Conservation (phyloP, 2,329 filamentous ascomycete species). For the Exophiala oligosperma region DNA sequence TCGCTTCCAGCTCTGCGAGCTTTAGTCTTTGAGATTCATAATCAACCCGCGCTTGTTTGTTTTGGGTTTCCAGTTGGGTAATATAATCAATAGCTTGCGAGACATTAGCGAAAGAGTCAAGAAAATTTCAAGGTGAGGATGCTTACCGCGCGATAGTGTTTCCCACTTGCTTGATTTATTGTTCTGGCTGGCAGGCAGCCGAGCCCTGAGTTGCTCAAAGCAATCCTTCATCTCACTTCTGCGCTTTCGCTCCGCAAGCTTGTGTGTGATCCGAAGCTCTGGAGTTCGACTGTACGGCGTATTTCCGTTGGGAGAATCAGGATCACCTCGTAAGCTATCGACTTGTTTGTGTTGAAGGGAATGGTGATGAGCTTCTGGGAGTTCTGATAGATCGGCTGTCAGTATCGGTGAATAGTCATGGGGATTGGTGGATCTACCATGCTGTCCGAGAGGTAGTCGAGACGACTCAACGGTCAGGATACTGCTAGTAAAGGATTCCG, state of each 20-base stretch:
- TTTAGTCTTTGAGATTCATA: conserved; percentile 36
- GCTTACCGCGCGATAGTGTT: conserved; percentile 47
- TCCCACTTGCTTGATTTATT: conserved; percentile 57
- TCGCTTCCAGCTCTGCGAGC: conserved; percentile 29
- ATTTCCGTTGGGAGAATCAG: conserved; percentile 41
- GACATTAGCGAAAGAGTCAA: not conserved
- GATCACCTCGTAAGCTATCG: conserved; percentile 47
- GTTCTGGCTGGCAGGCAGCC: conserved; percentile 47
- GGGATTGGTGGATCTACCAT: conserved; percentile 38
- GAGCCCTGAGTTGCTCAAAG: conserved; percentile 47
- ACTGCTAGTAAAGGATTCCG: conserved; percentile 49
- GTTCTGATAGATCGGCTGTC: conserved; percentile 35
- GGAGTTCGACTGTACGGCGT: conserved; percentile 53
- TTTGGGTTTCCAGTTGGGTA: conserved; percentile 42
- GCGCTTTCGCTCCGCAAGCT: conserved; percentile 52
- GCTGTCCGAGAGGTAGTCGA: conserved; percentile 48
- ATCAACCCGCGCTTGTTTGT: conserved; percentile 39
- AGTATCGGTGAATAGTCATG: not conserved
- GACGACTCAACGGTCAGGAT: conserved; percentile 57
- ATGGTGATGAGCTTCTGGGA: conserved; percentile 50
- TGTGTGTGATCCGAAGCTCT: conserved; percentile 51
- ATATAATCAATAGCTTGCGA: conserved; percentile 50
- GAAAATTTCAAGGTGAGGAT: not conserved
- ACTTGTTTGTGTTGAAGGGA: conserved; percentile 51
- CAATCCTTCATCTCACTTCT: conserved; percentile 55